phyloP scores from a whole-genome alignment of 1,284 basidiomycete species.

The Ceratobasidium sp. region DNA sequence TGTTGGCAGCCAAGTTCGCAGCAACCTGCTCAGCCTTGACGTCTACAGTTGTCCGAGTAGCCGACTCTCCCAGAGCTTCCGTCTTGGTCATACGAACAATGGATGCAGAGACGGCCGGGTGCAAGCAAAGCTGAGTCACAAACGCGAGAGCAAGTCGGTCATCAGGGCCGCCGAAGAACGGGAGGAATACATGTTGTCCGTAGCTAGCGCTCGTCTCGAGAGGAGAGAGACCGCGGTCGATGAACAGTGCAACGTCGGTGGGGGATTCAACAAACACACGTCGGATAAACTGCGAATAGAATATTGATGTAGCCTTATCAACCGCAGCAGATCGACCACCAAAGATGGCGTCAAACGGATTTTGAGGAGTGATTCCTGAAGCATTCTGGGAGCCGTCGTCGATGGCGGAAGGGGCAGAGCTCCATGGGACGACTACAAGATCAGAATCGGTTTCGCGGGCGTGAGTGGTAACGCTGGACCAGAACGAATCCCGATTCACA shows the following conservation, averaged over 20 bases:
- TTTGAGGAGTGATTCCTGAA: conserved; percentile 47
- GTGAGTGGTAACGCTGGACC: conserved; percentile 72
- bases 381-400: conserved; percentile 28
- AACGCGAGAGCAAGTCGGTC: conserved; percentile 85
- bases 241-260: conserved; percentile 81
- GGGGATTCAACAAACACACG: conserved; percentile 73
- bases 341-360: conserved; percentile 76
- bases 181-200: conserved; percentile 78
- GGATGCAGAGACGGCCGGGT: conserved; percentile 71
- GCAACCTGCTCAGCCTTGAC: conserved; percentile 51
- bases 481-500: conserved; percentile 76
- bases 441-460: conserved; percentile 69
- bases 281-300: conserved; percentile 83
- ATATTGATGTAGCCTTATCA: conserved; percentile 56
- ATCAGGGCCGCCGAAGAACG: conserved; percentile 93
- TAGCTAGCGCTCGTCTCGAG: conserved; percentile 52
- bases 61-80: conserved; percentile 52
- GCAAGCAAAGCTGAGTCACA: conserved; percentile 79
- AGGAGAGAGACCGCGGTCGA: conserved; percentile 70
- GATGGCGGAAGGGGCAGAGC: conserved; percentile 43
- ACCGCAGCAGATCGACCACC: conserved; percentile 49
- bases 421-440: conserved; percentile 86
- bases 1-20: conserved; percentile 54
- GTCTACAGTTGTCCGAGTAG: conserved; percentile 43
- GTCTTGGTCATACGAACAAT: conserved; percentile 70